Percentiles rank a stretch among this genome's conserved stretches.
These are phyloP conservation scores for Avena insularis DNA, from an alignment of 176 grass and related monocot genomes.

Conservation along the genomic window DNA sequence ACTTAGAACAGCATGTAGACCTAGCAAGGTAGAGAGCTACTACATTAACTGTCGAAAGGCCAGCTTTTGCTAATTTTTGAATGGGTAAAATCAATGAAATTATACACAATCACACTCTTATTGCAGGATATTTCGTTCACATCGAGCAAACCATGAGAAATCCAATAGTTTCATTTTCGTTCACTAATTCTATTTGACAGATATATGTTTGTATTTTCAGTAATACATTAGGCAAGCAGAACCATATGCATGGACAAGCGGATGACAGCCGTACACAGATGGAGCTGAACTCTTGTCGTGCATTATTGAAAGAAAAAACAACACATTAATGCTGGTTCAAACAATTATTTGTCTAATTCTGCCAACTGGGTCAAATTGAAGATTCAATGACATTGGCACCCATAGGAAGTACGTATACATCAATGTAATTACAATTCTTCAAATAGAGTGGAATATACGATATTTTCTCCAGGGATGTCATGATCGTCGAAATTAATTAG, in stretches of 20 bases:
- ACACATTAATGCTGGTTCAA: too few relatives aligned
- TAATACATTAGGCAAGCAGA: too few relatives aligned
- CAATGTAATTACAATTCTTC: neutral
- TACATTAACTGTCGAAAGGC: neutral
- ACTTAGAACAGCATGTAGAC: neutral
- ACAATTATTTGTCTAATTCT: too few relatives aligned
- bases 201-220: neutral
- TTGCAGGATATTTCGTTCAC: neutral
- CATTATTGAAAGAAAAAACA: too few relatives aligned
- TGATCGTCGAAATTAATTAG: neutral
- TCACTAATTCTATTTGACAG: neutral
- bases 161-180: neutral
- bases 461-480: neutral
- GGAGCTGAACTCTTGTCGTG: too few relatives aligned
- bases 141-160: neutral
- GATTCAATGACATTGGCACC: neutral
- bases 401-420: neutral
- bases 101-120: neutral
- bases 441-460: neutral
- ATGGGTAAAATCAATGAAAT: neutral
- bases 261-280: too few relatives aligned
- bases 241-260: too few relatives aligned
- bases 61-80: neutral
- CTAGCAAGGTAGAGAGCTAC: neutral
- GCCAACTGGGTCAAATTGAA: neutral